These are phyloP conservation scores for Dendrobium huoshanense DNA, from an alignment of 106 monocot genomes.

Conservation along the genomic window DNA sequence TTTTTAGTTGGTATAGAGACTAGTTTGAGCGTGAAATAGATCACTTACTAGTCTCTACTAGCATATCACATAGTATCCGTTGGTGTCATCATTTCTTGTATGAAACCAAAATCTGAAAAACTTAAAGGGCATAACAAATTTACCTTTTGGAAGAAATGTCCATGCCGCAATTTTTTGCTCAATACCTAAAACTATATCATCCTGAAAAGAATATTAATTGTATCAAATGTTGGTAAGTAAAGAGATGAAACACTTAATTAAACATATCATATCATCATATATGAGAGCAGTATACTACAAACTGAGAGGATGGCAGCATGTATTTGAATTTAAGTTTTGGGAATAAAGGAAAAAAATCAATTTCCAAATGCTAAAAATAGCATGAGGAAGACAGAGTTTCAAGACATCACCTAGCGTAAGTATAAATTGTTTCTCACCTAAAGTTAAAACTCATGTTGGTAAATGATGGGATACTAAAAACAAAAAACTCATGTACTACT, in stretches of 20 bases:
- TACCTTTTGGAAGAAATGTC: slow-evolving; percentile 89
- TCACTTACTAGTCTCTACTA: neutral
- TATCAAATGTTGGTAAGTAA: neutral
- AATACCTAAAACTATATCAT: slow-evolving; percentile 49
- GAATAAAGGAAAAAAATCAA: neutral
- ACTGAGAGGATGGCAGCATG: neutral
- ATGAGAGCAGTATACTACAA: neutral
- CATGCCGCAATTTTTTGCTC: slow-evolving; percentile 87
- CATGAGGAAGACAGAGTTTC: neutral
- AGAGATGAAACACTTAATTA: neutral
- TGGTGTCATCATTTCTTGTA: neutral
- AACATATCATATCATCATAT: neutral
- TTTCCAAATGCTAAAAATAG: neutral
- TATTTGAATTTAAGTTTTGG: neutral
- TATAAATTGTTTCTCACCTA: neutral
- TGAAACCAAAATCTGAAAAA: neutral
- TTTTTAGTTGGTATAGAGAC: neutral
- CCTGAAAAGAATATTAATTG: slow-evolving; percentile 26
- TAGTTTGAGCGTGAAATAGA: neutral
- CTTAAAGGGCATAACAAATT: neutral
- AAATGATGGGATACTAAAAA: too few species aligned
- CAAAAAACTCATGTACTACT: too few species aligned
- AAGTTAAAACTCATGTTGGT: neutral
- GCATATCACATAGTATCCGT: neutral
- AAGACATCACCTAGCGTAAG: neutral